These are phyloP conservation scores for Rhizopogon rudus DNA, from an alignment of 768 basidiomycete genomes.

Conservation along the genomic window DNA sequence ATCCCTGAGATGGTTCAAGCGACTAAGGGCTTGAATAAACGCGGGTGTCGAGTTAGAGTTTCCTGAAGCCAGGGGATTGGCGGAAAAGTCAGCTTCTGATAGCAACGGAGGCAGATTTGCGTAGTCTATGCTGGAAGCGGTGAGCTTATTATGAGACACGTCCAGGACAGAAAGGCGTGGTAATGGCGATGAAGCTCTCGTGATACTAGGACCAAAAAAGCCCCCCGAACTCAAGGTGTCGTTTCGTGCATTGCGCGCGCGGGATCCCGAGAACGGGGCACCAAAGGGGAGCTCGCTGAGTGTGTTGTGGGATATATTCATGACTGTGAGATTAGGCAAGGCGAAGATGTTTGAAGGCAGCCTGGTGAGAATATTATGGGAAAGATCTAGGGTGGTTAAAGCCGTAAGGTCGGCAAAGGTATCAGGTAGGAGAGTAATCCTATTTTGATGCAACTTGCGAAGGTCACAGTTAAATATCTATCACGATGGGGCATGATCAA, in stretches of 20 bases:
- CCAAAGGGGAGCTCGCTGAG: constrained; percentile 59
- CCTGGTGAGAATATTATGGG: constrained; percentile 60
- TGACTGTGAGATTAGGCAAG: constrained; percentile 57
- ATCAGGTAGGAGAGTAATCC: constrained; percentile 53
- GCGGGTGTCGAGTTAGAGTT: constrained; percentile 15
- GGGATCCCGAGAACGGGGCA: constrained; percentile 41
- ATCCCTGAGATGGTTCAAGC: constrained; percentile 50
- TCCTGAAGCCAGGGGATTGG: constrained; percentile 54
- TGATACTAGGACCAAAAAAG: constrained; percentile 62
- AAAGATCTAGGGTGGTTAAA: constrained; percentile 67
- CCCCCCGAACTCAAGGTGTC: constrained; percentile 36
- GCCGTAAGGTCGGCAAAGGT: constrained; percentile 64
- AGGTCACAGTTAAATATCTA: neutral
- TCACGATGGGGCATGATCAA: neutral
- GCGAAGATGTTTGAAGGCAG: constrained; percentile 64
- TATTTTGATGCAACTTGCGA: constrained; percentile 70
- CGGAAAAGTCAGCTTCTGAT: constrained; percentile 57
- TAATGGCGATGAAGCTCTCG: constrained; percentile 57
- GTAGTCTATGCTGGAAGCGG: constrained; percentile 49
- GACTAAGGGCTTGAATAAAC: constrained; percentile 39
- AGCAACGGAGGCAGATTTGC: constrained; percentile 47
- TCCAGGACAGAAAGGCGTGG: constrained; percentile 63
- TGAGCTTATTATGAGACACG: constrained; percentile 63
- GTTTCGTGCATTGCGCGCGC: constrained; percentile 15
- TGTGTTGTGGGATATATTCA: constrained; percentile 71